Evolutionary conservation across 2,329 filamentous ascomycete species (phyloP).

Genomic region (Colletotrichum sp.): DNA sequence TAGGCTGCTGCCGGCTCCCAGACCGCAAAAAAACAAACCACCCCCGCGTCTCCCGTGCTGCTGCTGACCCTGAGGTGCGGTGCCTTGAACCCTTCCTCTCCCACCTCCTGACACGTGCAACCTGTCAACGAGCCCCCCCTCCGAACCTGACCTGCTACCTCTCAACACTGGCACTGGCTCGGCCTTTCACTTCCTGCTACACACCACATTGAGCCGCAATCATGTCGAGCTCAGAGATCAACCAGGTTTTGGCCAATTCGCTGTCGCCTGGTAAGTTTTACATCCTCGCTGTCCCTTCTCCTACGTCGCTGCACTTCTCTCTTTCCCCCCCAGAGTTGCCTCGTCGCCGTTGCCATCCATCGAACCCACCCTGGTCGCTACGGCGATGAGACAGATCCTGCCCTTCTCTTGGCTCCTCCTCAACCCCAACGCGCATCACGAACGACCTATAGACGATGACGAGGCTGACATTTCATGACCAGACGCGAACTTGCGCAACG

Average conservation of each 20-base stretch:
- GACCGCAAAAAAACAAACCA: neutral
- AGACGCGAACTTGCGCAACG: constrained; percentile 91
- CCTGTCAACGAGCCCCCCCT: constrained; percentile 17
- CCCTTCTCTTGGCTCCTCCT: constrained; percentile 8
- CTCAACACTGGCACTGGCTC: constrained; percentile 19
- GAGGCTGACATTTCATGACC: constrained; percentile 32
- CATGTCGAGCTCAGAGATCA: constrained; percentile 88
- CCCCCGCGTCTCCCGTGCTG: constrained; percentile 16
- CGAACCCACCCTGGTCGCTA: constrained; percentile 5
- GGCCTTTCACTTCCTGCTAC: constrained; percentile 10
- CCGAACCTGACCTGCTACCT: constrained; percentile 6
- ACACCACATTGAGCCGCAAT: constrained; percentile 37
- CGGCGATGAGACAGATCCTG: neutral
- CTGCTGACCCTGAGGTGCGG: constrained; percentile 7
- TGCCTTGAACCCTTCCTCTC: constrained; percentile 17
- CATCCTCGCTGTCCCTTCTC: neutral
- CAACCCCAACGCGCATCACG: constrained; percentile 8
- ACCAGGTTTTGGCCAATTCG: constrained; percentile 96
- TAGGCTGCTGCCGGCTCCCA: constrained; percentile 1
- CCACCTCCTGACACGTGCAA: constrained; percentile 23
- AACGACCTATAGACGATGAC: neutral
- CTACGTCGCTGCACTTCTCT: neutral
- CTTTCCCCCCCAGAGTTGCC: neutral
- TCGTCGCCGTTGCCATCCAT: neutral
- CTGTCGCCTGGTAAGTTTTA: constrained; percentile 82